phyloP scores from a whole-genome alignment of 2,329 filamentous ascomycete species.

The Sarocladium oryzae region DNA sequence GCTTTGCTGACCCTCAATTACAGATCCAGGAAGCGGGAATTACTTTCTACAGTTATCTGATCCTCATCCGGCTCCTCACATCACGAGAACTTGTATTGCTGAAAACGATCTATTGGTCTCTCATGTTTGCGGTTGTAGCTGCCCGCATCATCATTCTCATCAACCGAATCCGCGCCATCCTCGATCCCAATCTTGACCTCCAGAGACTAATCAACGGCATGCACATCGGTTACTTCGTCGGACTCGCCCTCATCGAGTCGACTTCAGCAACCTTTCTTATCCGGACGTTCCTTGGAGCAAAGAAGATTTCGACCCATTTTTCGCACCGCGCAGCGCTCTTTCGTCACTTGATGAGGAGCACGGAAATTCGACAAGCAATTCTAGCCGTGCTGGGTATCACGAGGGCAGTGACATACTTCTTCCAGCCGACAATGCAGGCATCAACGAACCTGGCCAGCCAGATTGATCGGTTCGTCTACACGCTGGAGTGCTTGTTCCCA shows the following conservation, averaged over 20 bases:
- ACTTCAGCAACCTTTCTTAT: constrained; percentile 33
- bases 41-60: constrained; percentile 45
- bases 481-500: constrained; percentile 31
- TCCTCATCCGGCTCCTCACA: constrained; percentile 42
- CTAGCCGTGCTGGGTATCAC: constrained; percentile 28
- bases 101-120: constrained; percentile 48
- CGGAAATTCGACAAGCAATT: constrained; percentile 28
- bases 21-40: constrained; percentile 38
- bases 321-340: constrained; percentile 23
- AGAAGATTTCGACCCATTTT: constrained; percentile 23
- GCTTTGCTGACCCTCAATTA: neutral
- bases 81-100: constrained; percentile 35
- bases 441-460: constrained; percentile 27
- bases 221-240: constrained; percentile 35
- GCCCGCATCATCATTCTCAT: constrained; percentile 37
- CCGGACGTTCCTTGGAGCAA: constrained; percentile 27
- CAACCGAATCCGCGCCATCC: constrained; percentile 20
- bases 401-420: constrained; percentile 30
- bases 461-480: constrained; percentile 30
- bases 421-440: constrained; percentile 25
- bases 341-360: constrained; percentile 29
- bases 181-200: constrained; percentile 10
- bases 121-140: constrained; percentile 43
- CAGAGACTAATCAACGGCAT: constrained; percentile 26
- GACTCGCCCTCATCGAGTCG: constrained; percentile 33